These are phyloP conservation scores for Chaetothyriales sp. DNA, from an alignment of 2,329 filamentous ascomycete genomes.

Conservation along the genomic window DNA sequence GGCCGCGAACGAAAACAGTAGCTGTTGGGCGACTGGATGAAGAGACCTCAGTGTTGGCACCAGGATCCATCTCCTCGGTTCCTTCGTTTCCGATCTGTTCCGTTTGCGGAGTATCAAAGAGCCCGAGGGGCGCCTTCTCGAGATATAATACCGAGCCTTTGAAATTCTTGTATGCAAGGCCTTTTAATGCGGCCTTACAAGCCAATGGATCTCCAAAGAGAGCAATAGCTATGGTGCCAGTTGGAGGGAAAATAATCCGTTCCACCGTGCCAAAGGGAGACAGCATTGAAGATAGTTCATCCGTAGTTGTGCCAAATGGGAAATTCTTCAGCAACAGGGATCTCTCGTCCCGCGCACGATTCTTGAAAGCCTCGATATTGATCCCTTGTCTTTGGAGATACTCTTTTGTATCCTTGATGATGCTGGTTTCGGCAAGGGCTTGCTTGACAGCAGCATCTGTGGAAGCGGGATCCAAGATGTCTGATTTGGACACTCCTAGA, in stretches of 20 bases:
- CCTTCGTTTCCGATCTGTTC: slow-evolving; percentile 16
- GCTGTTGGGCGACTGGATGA: slow-evolving; percentile 25
- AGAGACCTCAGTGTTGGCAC: slow-evolving; percentile 24
- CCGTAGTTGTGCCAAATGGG: slow-evolving; percentile 61
- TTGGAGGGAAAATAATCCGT: slow-evolving; percentile 78
- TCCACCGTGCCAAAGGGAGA: slow-evolving; percentile 72
- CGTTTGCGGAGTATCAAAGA: slow-evolving; percentile 42
- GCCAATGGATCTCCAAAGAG: slow-evolving; percentile 69
- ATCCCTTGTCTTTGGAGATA: slow-evolving; percentile 82
- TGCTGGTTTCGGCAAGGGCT: slow-evolving; percentile 85
- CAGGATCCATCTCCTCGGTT: slow-evolving; percentile 18
- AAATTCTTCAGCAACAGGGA: slow-evolving; percentile 93
- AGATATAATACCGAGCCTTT: slow-evolving; percentile 84
- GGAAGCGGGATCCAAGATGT: slow-evolving; percentile 87
- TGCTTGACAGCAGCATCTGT: slow-evolving; percentile 91
- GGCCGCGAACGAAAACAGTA: slow-evolving; percentile 86
- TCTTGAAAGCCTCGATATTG: slow-evolving; percentile 82
- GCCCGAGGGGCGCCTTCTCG: slow-evolving; percentile 75
- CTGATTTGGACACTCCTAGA: slow-evolving; percentile 77
- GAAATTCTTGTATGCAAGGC: slow-evolving; percentile 75
- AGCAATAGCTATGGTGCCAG: slow-evolving; percentile 83
- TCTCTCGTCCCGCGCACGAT: slow-evolving; percentile 65
- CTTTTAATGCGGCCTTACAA: slow-evolving; percentile 68
- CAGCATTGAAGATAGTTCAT: slow-evolving; percentile 67
- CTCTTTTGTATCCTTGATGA: slow-evolving; percentile 89